phyloP scores from a whole-genome alignment of 257 asterid species.

The Cordia subcordata region DNA sequence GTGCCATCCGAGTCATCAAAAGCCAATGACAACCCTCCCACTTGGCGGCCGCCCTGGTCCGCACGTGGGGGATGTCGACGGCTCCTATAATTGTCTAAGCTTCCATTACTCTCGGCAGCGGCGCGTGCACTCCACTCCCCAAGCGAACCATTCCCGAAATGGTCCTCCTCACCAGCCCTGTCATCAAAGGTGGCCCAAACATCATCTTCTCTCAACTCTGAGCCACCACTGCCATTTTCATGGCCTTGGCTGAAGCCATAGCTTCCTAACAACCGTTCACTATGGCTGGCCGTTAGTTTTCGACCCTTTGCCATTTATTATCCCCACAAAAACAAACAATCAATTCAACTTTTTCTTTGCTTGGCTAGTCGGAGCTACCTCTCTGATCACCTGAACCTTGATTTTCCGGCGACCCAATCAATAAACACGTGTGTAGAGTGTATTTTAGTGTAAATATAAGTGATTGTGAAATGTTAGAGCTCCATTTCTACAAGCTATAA shows the following conservation, averaged over 20 bases:
- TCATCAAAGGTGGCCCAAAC: slow-evolving; percentile 47
- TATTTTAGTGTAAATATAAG: not conserved
- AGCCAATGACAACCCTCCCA: slow-evolving; percentile 67
- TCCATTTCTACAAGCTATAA: slow-evolving; percentile 15
- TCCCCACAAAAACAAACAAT: not conserved
- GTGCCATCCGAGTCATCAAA: slow-evolving; percentile 43
- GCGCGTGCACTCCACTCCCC: slow-evolving; percentile 52
- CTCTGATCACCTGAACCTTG: slow-evolving; percentile 31
- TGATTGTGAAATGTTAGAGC: slow-evolving; percentile 5
- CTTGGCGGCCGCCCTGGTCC: slow-evolving; percentile 26
- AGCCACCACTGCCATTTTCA: slow-evolving; percentile 26
- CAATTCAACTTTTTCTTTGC: not conserved
- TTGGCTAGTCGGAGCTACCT: not conserved
- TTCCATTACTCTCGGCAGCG: slow-evolving; percentile 26
- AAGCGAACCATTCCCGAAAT: slow-evolving; percentile 8
- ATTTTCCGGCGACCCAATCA: slow-evolving; percentile 34
- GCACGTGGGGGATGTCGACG: slow-evolving; percentile 23
- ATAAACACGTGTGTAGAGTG: not conserved
- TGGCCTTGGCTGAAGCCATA: slow-evolving; percentile 32
- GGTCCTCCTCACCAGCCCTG: slow-evolving; percentile 27
- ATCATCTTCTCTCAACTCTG: slow-evolving; percentile 76
- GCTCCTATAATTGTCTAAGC: slow-evolving; percentile 25
- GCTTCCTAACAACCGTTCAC: slow-evolving; percentile 54
- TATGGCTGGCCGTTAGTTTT: slow-evolving; percentile 51
- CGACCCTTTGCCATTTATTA: slow-evolving; percentile 73